Percentiles rank a stretch among this genome's conserved stretches.
Conservation (phyloP, 2,329 filamentous ascomycete genomes). For the Apiospora aurea region DNA sequence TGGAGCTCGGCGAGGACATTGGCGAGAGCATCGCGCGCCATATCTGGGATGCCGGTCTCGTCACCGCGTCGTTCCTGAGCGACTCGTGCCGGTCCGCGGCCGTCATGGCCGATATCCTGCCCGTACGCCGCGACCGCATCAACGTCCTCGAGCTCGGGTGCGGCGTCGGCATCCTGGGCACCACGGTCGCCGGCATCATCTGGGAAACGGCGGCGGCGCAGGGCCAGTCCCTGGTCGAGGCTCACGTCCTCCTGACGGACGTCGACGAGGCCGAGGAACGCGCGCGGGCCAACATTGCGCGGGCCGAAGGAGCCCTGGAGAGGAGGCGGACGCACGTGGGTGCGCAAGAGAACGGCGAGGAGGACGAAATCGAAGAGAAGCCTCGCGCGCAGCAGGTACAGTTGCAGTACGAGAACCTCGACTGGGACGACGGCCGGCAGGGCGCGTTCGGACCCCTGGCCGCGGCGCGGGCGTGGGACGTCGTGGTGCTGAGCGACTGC, state of each 20-base stretch:
- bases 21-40: conserved; percentile 67
- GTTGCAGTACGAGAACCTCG: conserved; percentile 60
- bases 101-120: conserved; percentile 29
- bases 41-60: conserved; percentile 64
- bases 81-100: conserved; percentile 30
- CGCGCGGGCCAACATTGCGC: conserved; percentile 54
- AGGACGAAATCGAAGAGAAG: neutral
- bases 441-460: conserved; percentile 53
- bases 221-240: conserved; percentile 26
- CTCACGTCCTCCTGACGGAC: conserved; percentile 60
- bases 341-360: neutral
- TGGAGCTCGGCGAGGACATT: conserved; percentile 62
- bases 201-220: conserved; percentile 32
- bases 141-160: conserved; percentile 63
- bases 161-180: conserved; percentile 63
- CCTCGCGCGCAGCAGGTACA: neutral
- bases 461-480: conserved; percentile 54
- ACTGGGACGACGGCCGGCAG: conserved; percentile 60
- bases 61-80: conserved; percentile 49
- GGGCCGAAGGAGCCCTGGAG: conserved; percentile 26
- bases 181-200: conserved; percentile 53
- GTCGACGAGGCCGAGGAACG: conserved; percentile 60
- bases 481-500: conserved; percentile 65
- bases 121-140: conserved; percentile 39
- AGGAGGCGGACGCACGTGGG: neutral